phyloP scores from a whole-genome alignment of 2,329 filamentous ascomycete genomes.

The Cladosporium sp. region DNA sequence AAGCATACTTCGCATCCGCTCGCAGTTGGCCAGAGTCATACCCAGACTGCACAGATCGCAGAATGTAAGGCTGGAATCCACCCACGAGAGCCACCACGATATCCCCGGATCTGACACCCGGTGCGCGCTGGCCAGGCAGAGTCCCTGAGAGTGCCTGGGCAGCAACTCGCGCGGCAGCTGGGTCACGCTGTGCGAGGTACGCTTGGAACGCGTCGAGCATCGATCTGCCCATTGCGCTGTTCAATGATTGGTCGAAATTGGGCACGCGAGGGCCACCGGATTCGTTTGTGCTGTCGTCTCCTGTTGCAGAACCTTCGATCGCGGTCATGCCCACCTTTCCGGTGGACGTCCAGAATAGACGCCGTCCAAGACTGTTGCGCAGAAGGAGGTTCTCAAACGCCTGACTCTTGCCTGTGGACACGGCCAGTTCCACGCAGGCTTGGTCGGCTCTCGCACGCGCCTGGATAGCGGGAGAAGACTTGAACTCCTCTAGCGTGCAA shows the following conservation, averaged over 20 bases:
- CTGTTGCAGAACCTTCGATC: neutral
- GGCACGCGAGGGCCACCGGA: neutral
- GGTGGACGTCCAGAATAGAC: neutral
- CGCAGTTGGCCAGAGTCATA: neutral
- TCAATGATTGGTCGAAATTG: neutral
- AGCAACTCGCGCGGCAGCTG: neutral
- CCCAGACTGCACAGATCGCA: neutral
- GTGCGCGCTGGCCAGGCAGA: conserved; percentile 1
- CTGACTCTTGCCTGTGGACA: neutral
- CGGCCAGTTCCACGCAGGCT: neutral
- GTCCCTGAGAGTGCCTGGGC: neutral
- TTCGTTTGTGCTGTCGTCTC: neutral
- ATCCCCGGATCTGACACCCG: conserved; percentile 8
- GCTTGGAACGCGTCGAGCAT: conserved; percentile 8
- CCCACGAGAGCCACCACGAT: conserved; percentile 11
- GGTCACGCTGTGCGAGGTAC: neutral
- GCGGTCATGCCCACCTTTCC: conserved; percentile 11
- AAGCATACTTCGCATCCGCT: neutral
- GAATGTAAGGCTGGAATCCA: conserved; percentile 12
- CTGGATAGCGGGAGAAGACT: neutral
- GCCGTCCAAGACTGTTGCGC: conserved; percentile 6
- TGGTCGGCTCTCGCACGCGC: neutral
- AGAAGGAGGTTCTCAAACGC: neutral
- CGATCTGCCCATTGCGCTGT: neutral
- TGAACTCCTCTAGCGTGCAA: conserved; percentile 9